These are phyloP conservation scores for Davidsoniella neocaledoniae DNA, from an alignment of 2,329 filamentous ascomycete species.

Conservation along the genomic window DNA sequence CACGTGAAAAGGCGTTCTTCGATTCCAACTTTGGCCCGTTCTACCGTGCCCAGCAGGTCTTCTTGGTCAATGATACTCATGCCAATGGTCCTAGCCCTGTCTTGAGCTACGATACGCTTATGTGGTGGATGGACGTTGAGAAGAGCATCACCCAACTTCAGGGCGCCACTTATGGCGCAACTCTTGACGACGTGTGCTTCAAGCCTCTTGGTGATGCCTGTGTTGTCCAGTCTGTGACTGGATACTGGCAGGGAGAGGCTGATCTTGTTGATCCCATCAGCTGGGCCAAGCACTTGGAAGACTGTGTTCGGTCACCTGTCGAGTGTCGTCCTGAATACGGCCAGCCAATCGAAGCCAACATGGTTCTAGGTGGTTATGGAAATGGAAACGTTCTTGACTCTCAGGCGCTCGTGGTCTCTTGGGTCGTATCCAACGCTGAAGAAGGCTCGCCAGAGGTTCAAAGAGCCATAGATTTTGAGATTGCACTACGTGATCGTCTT, in stretches of 20 bases:
- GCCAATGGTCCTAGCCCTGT: conserved; percentile 52
- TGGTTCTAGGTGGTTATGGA: conserved; percentile 70
- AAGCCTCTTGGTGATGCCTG: conserved; percentile 82
- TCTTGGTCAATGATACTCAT: conserved; percentile 75
- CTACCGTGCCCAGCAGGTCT: conserved; percentile 83
- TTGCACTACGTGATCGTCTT: conserved; percentile 55
- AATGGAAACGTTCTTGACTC: conserved; percentile 50
- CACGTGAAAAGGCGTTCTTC: conserved; percentile 86
- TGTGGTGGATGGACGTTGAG: conserved; percentile 91
- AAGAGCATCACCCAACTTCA: conserved; percentile 55
- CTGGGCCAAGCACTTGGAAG: conserved; percentile 57
- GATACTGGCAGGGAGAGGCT: conserved; percentile 63
- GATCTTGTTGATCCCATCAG: conserved; percentile 40
- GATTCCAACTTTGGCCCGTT: conserved; percentile 89
- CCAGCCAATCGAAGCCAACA: conserved; percentile 70
- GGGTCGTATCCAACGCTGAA: conserved; percentile 78
- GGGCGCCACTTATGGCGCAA: conserved; percentile 49
- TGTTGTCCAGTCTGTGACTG: conserved; percentile 81
- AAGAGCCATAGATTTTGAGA: conserved; percentile 79
- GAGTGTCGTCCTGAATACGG: conserved; percentile 76
- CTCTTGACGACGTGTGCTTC: conserved; percentile 75
- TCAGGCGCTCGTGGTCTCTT: conserved; percentile 71
- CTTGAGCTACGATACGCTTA: conserved; percentile 70
- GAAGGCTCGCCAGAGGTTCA: conserved; percentile 56
- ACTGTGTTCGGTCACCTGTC: conserved; percentile 66